phyloP scores from a whole-genome alignment of 495 filamentous ascomycete genomes.

The Bacidia rubella region DNA sequence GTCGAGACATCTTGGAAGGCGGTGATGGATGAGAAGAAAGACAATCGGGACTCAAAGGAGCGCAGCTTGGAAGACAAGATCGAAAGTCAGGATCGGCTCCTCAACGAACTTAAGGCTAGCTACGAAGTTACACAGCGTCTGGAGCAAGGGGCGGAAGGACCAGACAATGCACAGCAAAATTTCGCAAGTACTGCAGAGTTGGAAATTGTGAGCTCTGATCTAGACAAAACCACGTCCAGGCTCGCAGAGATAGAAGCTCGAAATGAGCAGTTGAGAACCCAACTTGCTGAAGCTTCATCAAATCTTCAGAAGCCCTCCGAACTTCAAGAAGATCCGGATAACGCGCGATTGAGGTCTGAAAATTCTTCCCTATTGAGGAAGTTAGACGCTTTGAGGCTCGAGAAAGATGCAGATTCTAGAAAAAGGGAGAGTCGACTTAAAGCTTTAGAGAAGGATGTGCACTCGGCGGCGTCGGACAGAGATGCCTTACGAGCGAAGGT shows the following conservation, averaged over 20 bases:
- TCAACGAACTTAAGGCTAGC: slow-evolving; percentile 91
- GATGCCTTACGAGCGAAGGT: slow-evolving; percentile 64
- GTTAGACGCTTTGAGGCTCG: slow-evolving; percentile 66
- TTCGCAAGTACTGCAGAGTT: slow-evolving; percentile 77
- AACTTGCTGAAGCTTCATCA: slow-evolving; percentile 78
- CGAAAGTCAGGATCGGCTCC: slow-evolving; percentile 79
- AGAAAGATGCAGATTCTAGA: slow-evolving; percentile 64
- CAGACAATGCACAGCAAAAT: slow-evolving; percentile 39
- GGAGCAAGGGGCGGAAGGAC: slow-evolving; percentile 49
- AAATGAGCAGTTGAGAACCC: slow-evolving; percentile 84
- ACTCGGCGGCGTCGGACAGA: slow-evolving; percentile 50
- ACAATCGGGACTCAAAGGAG: slow-evolving; percentile 95
- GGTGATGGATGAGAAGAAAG: slow-evolving; percentile 85
- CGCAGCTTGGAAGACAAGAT: slow-evolving; percentile 82
- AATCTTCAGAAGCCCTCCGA: slow-evolving; percentile 47
- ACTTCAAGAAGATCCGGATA: slow-evolving; percentile 74
- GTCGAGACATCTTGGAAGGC: slow-evolving; percentile 82
- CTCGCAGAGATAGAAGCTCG: slow-evolving; percentile 85
- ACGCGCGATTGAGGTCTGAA: slow-evolving; percentile 75
- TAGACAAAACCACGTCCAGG: slow-evolving; percentile 77
- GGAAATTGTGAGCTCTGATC: slow-evolving; percentile 79
- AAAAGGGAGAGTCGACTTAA: slow-evolving; percentile 35
- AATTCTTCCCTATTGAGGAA: slow-evolving; percentile 82
- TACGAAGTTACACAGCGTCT: slow-evolving; percentile 93
- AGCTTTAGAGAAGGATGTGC: slow-evolving; percentile 58